Evolutionary conservation across 1,284 basidiomycete species (phyloP).

Genomic region (Cutaneotrichosporon sp.): DNA sequence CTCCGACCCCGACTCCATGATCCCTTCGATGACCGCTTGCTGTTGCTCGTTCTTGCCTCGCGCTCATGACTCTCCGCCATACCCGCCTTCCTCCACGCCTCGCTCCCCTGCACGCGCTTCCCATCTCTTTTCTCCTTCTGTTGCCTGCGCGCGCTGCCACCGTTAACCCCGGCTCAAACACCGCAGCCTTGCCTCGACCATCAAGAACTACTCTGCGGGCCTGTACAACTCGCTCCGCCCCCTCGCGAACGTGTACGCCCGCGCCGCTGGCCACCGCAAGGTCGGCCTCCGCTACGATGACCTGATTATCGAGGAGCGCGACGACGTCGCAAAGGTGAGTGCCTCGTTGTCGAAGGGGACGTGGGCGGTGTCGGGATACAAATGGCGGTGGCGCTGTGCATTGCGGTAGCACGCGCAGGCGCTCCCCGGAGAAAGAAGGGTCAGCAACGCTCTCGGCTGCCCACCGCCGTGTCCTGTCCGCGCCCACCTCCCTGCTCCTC

Average conservation of each 20-base stretch:
- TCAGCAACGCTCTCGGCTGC: not conserved
- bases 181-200: conserved; percentile 60
- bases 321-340: conserved; percentile 81
- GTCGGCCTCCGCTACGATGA: conserved; percentile 94
- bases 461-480: not conserved
- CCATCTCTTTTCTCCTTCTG: not conserved
- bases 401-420: too few species aligned
- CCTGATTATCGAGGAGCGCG: conserved; percentile 82
- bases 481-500: not conserved
- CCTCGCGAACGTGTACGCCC: conserved; percentile 76
- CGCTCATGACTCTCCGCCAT: not conserved
- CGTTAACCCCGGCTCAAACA: not conserved
- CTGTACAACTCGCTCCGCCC: conserved; percentile 59
- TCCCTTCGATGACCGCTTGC: conserved; percentile 56
- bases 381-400: too few species aligned
- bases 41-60: conserved; percentile 54
- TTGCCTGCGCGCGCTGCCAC: not conserved
- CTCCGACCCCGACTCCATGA: not conserved
- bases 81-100: not conserved
- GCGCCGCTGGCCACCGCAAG: conserved; percentile 76
- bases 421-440: too few species aligned
- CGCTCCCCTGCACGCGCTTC: not conserved
- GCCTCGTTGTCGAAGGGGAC: conserved; percentile 43
- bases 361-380: too few species aligned
- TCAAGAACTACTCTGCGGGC: conserved; percentile 61